These are phyloP conservation scores for Trichomonascaceae sp. DNA, from an alignment of 1,139 yeast species.

Conservation along the genomic window DNA sequence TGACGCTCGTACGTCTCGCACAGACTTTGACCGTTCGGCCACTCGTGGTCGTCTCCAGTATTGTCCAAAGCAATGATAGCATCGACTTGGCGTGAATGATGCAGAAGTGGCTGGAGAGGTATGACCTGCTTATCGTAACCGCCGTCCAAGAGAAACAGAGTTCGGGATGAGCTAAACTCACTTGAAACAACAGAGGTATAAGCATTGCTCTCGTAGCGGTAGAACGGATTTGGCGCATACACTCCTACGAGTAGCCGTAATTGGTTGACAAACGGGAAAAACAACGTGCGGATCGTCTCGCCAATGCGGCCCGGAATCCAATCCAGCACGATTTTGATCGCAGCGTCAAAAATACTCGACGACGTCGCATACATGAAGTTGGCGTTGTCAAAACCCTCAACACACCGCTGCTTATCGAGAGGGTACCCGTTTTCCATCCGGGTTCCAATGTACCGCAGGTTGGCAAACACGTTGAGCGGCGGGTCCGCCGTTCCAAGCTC, in stretches of 20 bases:
- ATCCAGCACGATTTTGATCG: conserved; percentile 15
- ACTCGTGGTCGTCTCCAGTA: conserved; percentile 52
- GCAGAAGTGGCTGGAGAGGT: conserved; percentile 68
- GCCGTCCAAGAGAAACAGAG: conserved; percentile 52
- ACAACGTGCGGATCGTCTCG: conserved; percentile 26
- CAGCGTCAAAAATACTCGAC: conserved; percentile 60
- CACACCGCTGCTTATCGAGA: conserved; percentile 27
- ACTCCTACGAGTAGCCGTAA: conserved; percentile 48
- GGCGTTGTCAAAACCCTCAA: conserved; percentile 61
- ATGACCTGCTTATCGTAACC: conserved; percentile 76
- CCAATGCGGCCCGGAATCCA: conserved; percentile 20
- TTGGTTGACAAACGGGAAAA: conserved; percentile 6
- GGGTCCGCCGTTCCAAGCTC: conserved; percentile 91
- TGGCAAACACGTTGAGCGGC: conserved; percentile 50
- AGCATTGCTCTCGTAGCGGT: conserved; percentile 8
- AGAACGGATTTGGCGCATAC: conserved; percentile 62
- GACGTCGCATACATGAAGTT: conserved; percentile 71
- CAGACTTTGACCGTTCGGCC: conserved; percentile 55
- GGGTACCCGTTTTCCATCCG: conserved; percentile 41
- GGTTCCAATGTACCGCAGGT: conserved; percentile 62
- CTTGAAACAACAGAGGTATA: too few relatives aligned
- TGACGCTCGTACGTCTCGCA: conserved; percentile 56
- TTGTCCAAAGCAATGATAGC: conserved; percentile 74
- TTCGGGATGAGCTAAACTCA: neutral
- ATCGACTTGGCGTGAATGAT: conserved; percentile 51